These are phyloP conservation scores for Plasmodium malariae DNA, from an alignment of 169 alveolate species.

Conservation along the genomic window DNA sequence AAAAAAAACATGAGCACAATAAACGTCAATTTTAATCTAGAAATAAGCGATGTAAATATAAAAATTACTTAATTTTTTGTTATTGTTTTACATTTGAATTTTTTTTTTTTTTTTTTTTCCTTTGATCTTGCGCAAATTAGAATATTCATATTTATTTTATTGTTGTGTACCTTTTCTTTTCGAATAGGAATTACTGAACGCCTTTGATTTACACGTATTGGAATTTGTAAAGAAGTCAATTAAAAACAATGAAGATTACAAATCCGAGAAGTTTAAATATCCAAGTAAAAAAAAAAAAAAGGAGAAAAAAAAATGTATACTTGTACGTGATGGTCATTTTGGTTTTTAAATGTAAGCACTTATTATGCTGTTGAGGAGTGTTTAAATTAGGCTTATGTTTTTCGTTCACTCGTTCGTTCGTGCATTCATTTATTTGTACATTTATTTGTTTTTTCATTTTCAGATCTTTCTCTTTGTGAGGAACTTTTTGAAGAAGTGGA, in stretches of 20 bases:
- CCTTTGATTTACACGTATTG: conserved; percentile 58
- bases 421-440: neutral
- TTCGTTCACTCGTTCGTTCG: neutral
- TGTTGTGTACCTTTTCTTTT: neutral
- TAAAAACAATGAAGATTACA: conserved; percentile 68
- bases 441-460: neutral
- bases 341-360: too few relatives aligned
- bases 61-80: neutral
- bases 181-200: conserved; percentile 43
- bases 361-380: too few relatives aligned
- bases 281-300: conserved; percentile 40
- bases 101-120: neutral
- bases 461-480: conserved; percentile 57
- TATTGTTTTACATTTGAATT: neutral
- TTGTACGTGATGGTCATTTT: neutral
- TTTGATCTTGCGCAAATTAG: too few relatives aligned
- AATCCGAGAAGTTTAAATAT: conserved; percentile 61
- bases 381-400: too few relatives aligned
- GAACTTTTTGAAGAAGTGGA: conserved; percentile 61
- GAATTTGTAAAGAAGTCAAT: conserved; percentile 47
- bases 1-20: conserved; percentile 63
- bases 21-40: conserved; percentile 28
- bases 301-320: neutral
- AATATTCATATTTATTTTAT: neutral
- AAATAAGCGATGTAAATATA: conserved; percentile 34